Base-by-base conservation (phyloP, 331 rosid species). In the Cydonia oblonga region DNA sequence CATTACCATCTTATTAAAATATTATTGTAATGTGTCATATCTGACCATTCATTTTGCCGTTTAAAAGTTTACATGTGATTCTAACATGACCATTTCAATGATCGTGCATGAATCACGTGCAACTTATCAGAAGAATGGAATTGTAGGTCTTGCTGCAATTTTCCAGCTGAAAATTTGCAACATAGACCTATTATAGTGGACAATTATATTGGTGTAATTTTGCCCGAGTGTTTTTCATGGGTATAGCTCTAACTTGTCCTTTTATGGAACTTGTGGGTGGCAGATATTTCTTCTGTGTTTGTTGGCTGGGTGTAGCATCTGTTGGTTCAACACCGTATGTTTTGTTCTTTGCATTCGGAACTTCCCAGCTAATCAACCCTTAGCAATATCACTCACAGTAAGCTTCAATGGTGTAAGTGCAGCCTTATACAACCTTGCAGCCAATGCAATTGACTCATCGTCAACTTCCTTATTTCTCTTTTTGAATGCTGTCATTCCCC, bases 251-350 rank as follows among this genome's bases (percentile, higher is more conserved):
- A 33, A 78, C 35, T 13, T 22, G 49, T 66, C n/a, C 67, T 80
- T 53, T 19, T 33, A 23, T 49, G 54, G 54, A 49, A 49, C 54
- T 49, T 49, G 54, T 49, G n/a, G n/a, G 9, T 49, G 20, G 75
- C 85, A 92, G 97, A 88, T 88, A 44, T 89, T 92, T 82, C 72
- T 88, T 67, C 85, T 92, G 10, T 83, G 90, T 67, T 80, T 91
- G 80, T 73, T 89, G 61, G 87, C 96, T 44, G 96, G 99, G 26
- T 89, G 96, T 58, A 89, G 96, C 91, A 95, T 95, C 51, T 95
- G 98, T 78, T 93, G 98, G 98, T 93, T 93, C 96, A 93, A 93
- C 90, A 93, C 98, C 6, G 96, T 95, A 1, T 95, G 99, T 54
- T 95, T 91, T 69, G 93, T 95, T 74, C 92, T 95, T 23, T 95